phyloP scores from a whole-genome alignment of 176 grass and related monocot species.

The Phyllostachys edulis region DNA sequence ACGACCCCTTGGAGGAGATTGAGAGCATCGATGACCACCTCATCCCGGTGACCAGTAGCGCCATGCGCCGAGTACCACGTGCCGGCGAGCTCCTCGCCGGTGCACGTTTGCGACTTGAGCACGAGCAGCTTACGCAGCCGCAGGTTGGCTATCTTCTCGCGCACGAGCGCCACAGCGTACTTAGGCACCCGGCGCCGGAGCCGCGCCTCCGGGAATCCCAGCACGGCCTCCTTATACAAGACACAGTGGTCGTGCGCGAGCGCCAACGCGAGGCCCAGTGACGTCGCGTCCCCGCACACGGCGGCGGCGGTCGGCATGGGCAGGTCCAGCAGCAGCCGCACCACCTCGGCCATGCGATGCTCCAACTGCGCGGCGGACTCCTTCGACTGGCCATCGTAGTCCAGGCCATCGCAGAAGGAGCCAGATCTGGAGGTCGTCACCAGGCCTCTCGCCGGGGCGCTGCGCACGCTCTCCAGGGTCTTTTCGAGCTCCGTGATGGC shows the following conservation, averaged over 20 bases:
- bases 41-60: too few species aligned
- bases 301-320: neutral
- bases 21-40: neutral
- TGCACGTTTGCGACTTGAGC: neutral
- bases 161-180: neutral
- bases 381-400: neutral
- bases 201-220: neutral
- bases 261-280: slow-evolving; percentile 12
- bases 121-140: slow-evolving; percentile 18
- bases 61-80: neutral
- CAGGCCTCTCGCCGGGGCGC: neutral
- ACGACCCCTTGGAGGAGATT: neutral
- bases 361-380: neutral
- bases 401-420: neutral
- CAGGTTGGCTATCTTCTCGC: neutral
- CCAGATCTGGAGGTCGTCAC: neutral
- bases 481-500: neutral
- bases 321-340: neutral
- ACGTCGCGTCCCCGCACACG: neutral
- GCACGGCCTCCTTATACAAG: neutral
- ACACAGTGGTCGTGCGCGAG: slow-evolving; percentile 13
- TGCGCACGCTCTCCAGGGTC: neutral
- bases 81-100: neutral
- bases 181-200: neutral
- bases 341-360: neutral